Base-by-base conservation (phyloP, 1,284 basidiomycete genomes). In the Apiotrichum veenhuisii region DNA sequence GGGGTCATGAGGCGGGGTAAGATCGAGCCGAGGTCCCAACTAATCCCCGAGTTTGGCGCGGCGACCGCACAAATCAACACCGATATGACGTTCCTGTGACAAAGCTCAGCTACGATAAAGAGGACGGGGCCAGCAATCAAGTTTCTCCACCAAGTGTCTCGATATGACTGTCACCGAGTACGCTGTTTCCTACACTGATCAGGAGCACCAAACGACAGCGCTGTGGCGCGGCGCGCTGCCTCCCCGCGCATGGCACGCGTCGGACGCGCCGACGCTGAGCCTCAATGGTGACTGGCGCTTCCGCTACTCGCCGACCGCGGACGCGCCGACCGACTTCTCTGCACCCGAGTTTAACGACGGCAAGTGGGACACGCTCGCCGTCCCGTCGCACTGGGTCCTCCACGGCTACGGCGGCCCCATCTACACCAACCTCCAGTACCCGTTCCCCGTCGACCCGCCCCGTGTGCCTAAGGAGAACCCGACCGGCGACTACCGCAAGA, bases 201-300 rank as follows among this genome's bases (percentile, higher is more conserved):
- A 20, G 20, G 62, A 62, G 52, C 55, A 62, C 51, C 62, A 66
- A 52, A 38, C 49, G 34, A 37, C 54, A 12, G 18, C 15, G n/a
- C 62, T 60, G 3, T 50, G 64, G 37, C 41, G 48, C 20, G 54
- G 57, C 26, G 43, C 54, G 2, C 55, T 65, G 1, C 53, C 55
- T 4, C 52, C 64, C 15, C 61, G 64, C 18, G 61, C 64, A 9
- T 59, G 48, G 50, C 18, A 52, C 20, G 10, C 25, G 23, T 23
- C 54, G 46, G 47, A 62, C 34, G 56, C 53, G 5, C 40, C 40
- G 4, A 45, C 26, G 4, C 48, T 59, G n/a, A 42, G 43, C 12
- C 57, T 65, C 23, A 61, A 65, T 42, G 64, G 62, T 20, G 37
- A 61, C 25, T 65, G 62, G 62, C 20, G 23, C 14, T 65, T 65